Evolutionary conservation across 192 early-diverging fungal species (phyloP), one percentile per base, ranked within the genome.

Genomic region (Cladochytrium replicatum): DNA sequence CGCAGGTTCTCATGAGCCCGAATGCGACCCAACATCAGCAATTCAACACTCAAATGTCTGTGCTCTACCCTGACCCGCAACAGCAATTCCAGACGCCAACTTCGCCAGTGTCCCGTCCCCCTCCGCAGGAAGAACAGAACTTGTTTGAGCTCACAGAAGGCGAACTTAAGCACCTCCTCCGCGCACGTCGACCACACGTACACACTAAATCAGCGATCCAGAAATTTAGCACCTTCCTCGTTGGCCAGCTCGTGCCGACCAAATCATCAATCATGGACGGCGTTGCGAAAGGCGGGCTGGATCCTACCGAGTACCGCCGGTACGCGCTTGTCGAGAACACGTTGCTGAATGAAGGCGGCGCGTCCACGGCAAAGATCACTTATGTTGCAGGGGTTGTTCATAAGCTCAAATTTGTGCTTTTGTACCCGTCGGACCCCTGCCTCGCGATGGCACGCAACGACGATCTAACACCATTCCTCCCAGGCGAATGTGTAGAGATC

Each of bases 371-470:
- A 8, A 9, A 27, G 32, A n/a, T n/a, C 4, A 29, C 29, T n/a
- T 13, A 23, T 4, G n/a, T 46, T 37, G 43, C 57, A 1, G 39
- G n/a, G n/a, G n/a, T n/a, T n/a, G n/a, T 67, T 21, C 60, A 43
- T 56, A 26, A 29, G 26, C 30, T 70, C 52, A 37, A 52, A 4
- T 67, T 70, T 49, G 61, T 54, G 32, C 39, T 48, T 11, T 41
- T 67, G 7, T 67, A 67, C 46, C 65, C 65, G 15, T 34, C 62
- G 41, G 56, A 60, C 42, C 22, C 17, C 22, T n/a, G n/a, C n/a
- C n/a, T n/a, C n/a, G n/a, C 17, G 34, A 37, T n/a, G 34, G 13
- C 13, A 55, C 28, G 50, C 28, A 8, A 21, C 26, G 42, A 19
- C 40, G 25, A 56, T 11, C 55, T 54, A 4, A 5, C 43, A 11